phyloP scores from a whole-genome alignment of 495 filamentous ascomycete genomes.

The Hyaloscypha variabilis region DNA sequence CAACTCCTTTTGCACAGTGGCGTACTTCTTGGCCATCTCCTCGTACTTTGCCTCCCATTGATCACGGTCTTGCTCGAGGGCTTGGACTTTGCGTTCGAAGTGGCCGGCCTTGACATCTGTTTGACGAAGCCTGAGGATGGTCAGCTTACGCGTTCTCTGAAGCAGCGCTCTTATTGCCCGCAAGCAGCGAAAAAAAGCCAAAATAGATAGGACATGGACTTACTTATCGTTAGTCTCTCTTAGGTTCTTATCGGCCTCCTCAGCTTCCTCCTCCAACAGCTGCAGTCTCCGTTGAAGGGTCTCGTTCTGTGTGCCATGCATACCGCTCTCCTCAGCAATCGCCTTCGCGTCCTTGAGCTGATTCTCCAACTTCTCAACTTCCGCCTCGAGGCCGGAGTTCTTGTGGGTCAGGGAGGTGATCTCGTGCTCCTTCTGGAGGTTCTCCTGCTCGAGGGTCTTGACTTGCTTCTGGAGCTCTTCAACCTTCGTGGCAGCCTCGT shows the following conservation, averaged over 20 bases:
- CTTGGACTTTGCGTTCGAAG: constrained; percentile 98
- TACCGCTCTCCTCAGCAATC: constrained; percentile 69
- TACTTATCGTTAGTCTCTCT: constrained; percentile 99
- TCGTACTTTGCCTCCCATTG: constrained; percentile 97
- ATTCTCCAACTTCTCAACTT: constrained; percentile 87
- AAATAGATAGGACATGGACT: constrained; percentile 34
- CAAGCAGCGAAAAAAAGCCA: constrained; percentile 9
- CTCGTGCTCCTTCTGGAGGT: constrained; percentile 94
- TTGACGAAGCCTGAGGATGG: constrained; percentile 77
- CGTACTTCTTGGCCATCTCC: constrained; percentile 90
- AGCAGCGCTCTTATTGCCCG: background rate
- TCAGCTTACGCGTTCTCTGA: constrained; percentile 21
- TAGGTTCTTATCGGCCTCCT: constrained; percentile 90
- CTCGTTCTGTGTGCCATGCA: constrained; percentile 84
- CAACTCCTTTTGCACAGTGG: constrained; percentile 83
- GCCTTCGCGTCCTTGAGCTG: constrained; percentile 78
- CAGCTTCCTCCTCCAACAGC: constrained; percentile 95
- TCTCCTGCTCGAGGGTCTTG: constrained; percentile 93
- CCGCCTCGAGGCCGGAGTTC: constrained; percentile 82
- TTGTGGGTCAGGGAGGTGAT: constrained; percentile 93
- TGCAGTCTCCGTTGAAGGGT: constrained; percentile 87
- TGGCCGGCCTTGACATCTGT: constrained; percentile 99
- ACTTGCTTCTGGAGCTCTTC: constrained; percentile 86
- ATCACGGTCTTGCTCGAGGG: constrained; percentile 84
- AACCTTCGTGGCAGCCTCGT: constrained; percentile 73